phyloP scores from a whole-genome alignment of 768 basidiomycete genomes.

The Boletus tomentosulus region DNA sequence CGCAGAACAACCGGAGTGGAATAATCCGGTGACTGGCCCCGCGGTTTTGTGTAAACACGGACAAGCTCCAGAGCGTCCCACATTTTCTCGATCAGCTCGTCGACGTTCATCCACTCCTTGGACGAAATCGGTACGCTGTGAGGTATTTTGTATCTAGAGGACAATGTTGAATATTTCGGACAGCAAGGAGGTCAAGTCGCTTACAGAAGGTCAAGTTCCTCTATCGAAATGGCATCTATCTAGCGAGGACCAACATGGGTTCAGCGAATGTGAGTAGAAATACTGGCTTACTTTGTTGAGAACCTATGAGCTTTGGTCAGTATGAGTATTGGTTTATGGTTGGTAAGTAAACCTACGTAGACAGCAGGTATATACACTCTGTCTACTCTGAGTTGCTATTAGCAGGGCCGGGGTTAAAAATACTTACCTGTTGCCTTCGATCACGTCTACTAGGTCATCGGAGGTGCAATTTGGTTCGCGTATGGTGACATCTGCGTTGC shows the following conservation, averaged over 20 bases:
- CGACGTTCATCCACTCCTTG: conserved; percentile 92
- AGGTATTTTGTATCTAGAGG: conserved; percentile 82
- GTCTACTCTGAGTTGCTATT: background rate
- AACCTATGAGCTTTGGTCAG: conserved; percentile 41
- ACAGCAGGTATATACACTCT: conserved; percentile 93
- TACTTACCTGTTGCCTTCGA: conserved; percentile 84
- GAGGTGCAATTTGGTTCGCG: conserved; percentile 88
- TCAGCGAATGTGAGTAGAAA: background rate
- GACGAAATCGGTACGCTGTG: conserved; percentile 94
- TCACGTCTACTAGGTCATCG: conserved; percentile 95
- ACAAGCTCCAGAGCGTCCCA: conserved; percentile 92
- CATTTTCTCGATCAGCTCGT: conserved; percentile 90
- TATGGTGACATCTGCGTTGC: conserved; percentile 88
- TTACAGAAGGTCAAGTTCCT: conserved; percentile 89
- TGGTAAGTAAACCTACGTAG: conserved; percentile 53
- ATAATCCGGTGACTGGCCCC: conserved; percentile 89
- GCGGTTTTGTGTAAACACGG: conserved; percentile 94
- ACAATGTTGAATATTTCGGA: background rate
- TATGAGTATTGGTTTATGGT: background rate
- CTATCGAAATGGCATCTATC: conserved; percentile 98
- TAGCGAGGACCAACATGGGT: conserved; percentile 27
- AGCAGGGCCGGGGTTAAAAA: background rate
- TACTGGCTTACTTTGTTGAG: conserved; percentile 66
- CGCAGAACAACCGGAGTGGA: conserved; percentile 83
- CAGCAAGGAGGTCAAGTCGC: conserved; percentile 11